These are phyloP conservation scores for Orbilia blumenaviensis DNA, from an alignment of 2,329 filamentous ascomycete species.

Conservation along the genomic window DNA sequence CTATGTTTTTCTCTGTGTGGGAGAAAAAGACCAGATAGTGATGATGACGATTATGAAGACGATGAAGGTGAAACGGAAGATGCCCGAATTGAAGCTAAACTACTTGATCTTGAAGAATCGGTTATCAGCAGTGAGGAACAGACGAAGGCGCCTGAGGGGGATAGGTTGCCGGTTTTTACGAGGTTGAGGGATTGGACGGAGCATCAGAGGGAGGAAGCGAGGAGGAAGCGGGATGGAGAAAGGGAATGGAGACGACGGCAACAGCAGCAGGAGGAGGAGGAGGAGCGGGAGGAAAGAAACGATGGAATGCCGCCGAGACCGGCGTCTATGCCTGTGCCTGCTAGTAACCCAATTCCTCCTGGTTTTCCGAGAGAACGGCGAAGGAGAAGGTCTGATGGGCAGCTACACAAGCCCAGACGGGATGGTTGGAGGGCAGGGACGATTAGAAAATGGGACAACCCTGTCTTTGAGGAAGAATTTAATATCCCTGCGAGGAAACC, in stretches of 20 bases:
- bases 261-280: no score
- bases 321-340: background rate
- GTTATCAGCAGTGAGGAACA: slow-evolving; percentile 39
- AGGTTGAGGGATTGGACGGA: slow-evolving; percentile 49
- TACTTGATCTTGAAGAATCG: slow-evolving; percentile 12
- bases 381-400: background rate
- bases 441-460: background rate
- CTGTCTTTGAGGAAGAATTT: background rate
- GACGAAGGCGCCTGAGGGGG: slow-evolving; percentile 45
- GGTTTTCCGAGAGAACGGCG: background rate
- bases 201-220: slow-evolving; percentile 9
- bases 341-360: background rate
- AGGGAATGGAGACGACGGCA: no score
- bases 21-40: background rate
- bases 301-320: slow-evolving; percentile 5
- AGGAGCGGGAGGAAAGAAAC: background rate
- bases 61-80: background rate
- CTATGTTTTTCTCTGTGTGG: slow-evolving; percentile 25
- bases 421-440: background rate
- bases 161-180: slow-evolving; percentile 42
- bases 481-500: background rate
- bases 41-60: no score
- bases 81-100: background rate
- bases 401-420: background rate
- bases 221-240: background rate